These are phyloP conservation scores for Trichoderma pleuroti DNA, from an alignment of 2,329 filamentous ascomycete genomes.

Conservation along the genomic window DNA sequence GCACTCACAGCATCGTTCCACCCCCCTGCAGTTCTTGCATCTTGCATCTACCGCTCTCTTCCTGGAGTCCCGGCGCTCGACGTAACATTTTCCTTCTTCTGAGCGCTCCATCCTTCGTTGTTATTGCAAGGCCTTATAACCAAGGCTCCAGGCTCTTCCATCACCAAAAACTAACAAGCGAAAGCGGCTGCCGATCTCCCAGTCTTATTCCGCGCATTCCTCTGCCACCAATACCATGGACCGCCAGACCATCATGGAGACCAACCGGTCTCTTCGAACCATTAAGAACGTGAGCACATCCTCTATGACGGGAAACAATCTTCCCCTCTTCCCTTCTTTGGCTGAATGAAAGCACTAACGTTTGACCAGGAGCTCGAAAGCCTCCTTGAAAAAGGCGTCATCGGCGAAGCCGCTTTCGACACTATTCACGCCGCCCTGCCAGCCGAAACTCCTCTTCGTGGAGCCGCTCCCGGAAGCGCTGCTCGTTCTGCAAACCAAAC, in stretches of 20 bases:
- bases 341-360: neutral
- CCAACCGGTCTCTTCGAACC: conserved; percentile 79
- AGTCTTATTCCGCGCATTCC: neutral
- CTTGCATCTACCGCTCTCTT: neutral
- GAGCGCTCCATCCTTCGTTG: neutral
- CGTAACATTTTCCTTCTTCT: neutral
- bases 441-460: conserved; percentile 54
- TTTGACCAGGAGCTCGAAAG: conserved; percentile 78
- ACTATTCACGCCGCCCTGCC: conserved; percentile 73
- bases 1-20: neutral
- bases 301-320: neutral
- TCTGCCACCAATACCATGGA: conserved; percentile 38
- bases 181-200: neutral
- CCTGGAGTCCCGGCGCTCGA: neutral
- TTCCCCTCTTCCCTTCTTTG: neutral
- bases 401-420: conserved; percentile 71
- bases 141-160: neutral
- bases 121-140: neutral
- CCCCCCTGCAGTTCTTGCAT: neutral
- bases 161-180: neutral
- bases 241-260: conserved; percentile 60
- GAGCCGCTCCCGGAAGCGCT: conserved; percentile 32
- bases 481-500: conserved; percentile 31
- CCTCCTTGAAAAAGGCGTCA: conserved; percentile 77
- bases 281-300: conserved; percentile 70